Base-by-base conservation (phyloP, 2,329 filamentous ascomycete species). In the Keithomyces neogunnii region DNA sequence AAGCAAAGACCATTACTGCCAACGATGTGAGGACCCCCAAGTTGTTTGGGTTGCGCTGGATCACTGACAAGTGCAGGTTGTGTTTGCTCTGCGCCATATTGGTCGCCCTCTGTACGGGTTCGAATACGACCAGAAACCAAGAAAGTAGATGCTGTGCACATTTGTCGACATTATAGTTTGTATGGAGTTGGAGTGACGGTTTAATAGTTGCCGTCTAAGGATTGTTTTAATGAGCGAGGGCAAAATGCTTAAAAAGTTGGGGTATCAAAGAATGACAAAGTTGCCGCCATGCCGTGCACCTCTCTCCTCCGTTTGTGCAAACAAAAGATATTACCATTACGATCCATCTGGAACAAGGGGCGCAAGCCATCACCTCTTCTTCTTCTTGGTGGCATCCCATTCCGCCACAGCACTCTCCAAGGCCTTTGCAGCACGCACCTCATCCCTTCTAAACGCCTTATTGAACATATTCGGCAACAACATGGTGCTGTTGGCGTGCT, bases 401-500 rank as follows among this genome's bases (percentile, higher is more conserved):
- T 75, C 73, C 11, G 68, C 69, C 29, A 84, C 60, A 10, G 80
- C 75, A 35, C 65, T 68, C 47, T 80, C 72, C 54, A 84, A 63
- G 4, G 74, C 70, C 63, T 67, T 73, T 10, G 76, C 73, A 0
- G 84, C 84, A 60, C 72, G 73, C 48, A 71, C 68, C 67, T 89
- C 85, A 47, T 74, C 70, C 63, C 70, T 74, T 53, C 81, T 72
- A 62, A 89, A 83, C 0, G 68, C 67, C 2, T 72, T 69, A 62
- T 86, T 85, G 61, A 87, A 88, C 31, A 81, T 66, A 52, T 71
- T 70, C 11, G 84, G 82, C 48, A 89, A 66, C 3, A 89, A 64
- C 64, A 79, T 77, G 53, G 69, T 69, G 56, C 83, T 82, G 76
- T 92, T 89, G 44, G 88, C 89, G 72, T 95, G 89, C 57, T 87